phyloP scores from a whole-genome alignment of 768 basidiomycete genomes.

The Naganishia antarctica region DNA sequence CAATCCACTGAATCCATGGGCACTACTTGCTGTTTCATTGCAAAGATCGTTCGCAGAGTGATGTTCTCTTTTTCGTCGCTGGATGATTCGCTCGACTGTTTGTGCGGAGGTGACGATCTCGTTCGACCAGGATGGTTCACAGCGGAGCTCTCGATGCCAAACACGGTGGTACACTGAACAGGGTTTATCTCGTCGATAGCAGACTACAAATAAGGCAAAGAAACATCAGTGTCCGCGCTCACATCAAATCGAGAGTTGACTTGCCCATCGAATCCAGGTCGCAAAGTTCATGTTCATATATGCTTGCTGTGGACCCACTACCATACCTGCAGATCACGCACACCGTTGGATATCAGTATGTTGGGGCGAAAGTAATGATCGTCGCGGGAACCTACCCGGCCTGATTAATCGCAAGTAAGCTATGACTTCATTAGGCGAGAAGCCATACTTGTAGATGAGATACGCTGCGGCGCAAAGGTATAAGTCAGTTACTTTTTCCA shows the following conservation, averaged over 20 bases:
- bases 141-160: neutral
- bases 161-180: neutral
- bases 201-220: neutral
- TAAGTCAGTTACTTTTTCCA: neutral
- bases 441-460: slow-evolving; percentile 97
- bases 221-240: neutral
- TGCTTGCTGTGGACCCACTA: slow-evolving; percentile 46
- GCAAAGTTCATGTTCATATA: slow-evolving; percentile 18
- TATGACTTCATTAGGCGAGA: slow-evolving; percentile 91
- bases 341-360: no score
- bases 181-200: slow-evolving; percentile 7
- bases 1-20: neutral
- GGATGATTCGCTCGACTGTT: neutral
- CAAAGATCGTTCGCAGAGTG: neutral
- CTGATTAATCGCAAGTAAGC: slow-evolving; percentile 97
- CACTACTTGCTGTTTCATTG: slow-evolving; percentile 2
- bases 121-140: neutral
- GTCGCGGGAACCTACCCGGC: slow-evolving; percentile 71
- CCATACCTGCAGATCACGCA: slow-evolving; percentile 40
- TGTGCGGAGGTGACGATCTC: neutral
- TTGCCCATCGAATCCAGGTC: slow-evolving; percentile 18
- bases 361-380: no score
- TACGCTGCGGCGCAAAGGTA: slow-evolving; percentile 58
- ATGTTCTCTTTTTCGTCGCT: neutral
- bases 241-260: neutral